These are phyloP conservation scores for Crithidia acanthocephali DNA, from an alignment of 208 protist genomes.

Conservation along the genomic window DNA sequence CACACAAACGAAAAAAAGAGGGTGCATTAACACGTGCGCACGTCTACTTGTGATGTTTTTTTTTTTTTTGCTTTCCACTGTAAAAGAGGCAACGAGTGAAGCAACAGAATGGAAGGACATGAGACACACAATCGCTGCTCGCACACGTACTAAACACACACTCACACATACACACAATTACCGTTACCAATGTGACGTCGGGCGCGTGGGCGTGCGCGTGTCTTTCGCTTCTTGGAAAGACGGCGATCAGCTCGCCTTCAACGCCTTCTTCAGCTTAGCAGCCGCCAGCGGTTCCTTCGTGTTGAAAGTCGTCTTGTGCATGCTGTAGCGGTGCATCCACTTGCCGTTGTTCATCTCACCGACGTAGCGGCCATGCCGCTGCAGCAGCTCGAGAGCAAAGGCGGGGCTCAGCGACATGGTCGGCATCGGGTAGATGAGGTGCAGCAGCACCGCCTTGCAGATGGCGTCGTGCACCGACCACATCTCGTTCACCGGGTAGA, in stretches of 20 bases:
- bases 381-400: slow-evolving; percentile 53
- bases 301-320: slow-evolving; percentile 39
- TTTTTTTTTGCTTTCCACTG: no score
- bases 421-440: slow-evolving; percentile 39
- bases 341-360: slow-evolving; percentile 37
- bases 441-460: slow-evolving; percentile 63
- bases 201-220: not conserved
- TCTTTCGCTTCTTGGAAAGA: no score
- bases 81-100: no score
- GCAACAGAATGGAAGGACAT: no score
- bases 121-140: no score
- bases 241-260: slow-evolving; percentile 31
- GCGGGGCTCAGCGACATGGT: slow-evolving; percentile 22
- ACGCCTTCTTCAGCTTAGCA: slow-evolving; percentile 59
- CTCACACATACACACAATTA: no score
- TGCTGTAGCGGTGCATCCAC: slow-evolving; percentile 64
- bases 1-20: no score
- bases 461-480: slow-evolving; percentile 80
- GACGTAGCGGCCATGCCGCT: slow-evolving; percentile 64
- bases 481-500: slow-evolving; percentile 82
- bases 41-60: no score
- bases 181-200: no score
- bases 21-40: no score
- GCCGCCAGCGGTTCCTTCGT: slow-evolving; percentile 45
- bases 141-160: no score